These are phyloP conservation scores for Fusarium sp. DNA, from an alignment of 2,329 filamentous ascomycete species.

Conservation along the genomic window DNA sequence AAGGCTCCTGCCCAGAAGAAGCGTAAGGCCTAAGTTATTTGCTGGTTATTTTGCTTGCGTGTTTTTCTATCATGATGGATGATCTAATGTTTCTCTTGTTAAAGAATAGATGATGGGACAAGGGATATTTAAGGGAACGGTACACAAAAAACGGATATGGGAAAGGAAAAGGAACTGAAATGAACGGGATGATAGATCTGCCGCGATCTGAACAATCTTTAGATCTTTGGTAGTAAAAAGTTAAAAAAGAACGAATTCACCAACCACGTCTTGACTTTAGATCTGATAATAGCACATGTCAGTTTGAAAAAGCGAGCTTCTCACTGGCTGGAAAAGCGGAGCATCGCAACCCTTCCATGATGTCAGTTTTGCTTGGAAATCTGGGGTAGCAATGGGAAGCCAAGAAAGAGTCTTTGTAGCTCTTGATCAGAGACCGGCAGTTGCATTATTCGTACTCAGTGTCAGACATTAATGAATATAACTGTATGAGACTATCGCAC, in stretches of 20 bases:
- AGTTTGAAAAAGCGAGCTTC: conserved; percentile 7
- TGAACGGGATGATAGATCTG: conserved; percentile 14
- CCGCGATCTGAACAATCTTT: conserved; percentile 2
- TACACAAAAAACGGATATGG: conserved; percentile 18
- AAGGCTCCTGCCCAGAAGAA: conserved; percentile 58
- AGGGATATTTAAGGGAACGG: conserved; percentile 19
- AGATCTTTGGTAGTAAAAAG: conserved; percentile 20
- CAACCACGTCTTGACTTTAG: background rate
- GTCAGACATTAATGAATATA: too few relatives aligned
- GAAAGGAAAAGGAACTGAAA: background rate
- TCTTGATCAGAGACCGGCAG: background rate
- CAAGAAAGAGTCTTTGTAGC: background rate
- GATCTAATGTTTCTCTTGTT: conserved; percentile 35
- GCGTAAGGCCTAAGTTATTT: conserved; percentile 52
- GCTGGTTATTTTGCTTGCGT: background rate
- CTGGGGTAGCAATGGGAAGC: conserved; percentile 24
- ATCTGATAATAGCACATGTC: conserved; percentile 10
- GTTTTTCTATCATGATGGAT: conserved; percentile 11
- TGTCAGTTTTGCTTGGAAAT: conserved; percentile 37
- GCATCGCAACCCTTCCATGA: conserved; percentile 12
- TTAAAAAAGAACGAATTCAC: conserved; percentile 13
- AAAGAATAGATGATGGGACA: conserved; percentile 38
- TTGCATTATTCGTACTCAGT: background rate
- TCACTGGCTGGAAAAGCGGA: conserved; percentile 25
- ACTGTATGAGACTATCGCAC: background rate